Base-by-base conservation (phyloP, 2,329 filamentous ascomycete genomes). In the Colletotrichum musae region DNA sequence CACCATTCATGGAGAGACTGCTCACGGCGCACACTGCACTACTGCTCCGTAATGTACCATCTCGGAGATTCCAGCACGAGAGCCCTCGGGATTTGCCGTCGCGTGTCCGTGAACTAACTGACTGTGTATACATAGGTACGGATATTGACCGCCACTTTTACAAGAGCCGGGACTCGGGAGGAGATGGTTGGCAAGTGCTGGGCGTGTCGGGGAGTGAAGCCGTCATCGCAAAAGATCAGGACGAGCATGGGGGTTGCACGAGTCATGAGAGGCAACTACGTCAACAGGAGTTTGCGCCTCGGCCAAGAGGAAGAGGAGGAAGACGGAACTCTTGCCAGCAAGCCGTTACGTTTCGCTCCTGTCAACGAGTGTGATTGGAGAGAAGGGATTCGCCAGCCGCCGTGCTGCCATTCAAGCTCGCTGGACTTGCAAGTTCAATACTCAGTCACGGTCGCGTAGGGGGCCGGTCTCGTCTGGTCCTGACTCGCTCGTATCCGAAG, bases 401-500 rank as follows among this genome's bases (percentile, higher is more conserved):
- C 21, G 15, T 47, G 18, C 18, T 18, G 18, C 18, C 43, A 16
- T 47, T 47, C 43, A 6, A 6, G 43, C 18, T 47, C 43, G 43
- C 13, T 15, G 4, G 16, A 18, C 43, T 18, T 16, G 4, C 28
- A 32, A 58, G 24, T 57, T 58, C 41, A 18, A 18, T 54, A 54
- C 43, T 65, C 45, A 32, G 50, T 59, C 41, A 50, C 54, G 39
- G 48, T 69, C 66, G 18, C 48, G 56, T 24, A 64, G 50, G 61
- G 65, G 59, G 47, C 21, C 39, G 28, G 26, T 56, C 43, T 62
- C 36, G 65, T 69, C 62, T 50, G 43, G 43, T 51, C 52, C 66
- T 69, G 66, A 69, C 66, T 69, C 66, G 66, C 61, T 69, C 62
- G 66, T 69, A 69, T 66, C 62, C 61, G 54, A 69, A 53, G 56